Evolutionary conservation across 345 rosid genomes (phyloP), one percentile per base, ranked within the genome.

Genomic region (Populus tremula): DNA sequence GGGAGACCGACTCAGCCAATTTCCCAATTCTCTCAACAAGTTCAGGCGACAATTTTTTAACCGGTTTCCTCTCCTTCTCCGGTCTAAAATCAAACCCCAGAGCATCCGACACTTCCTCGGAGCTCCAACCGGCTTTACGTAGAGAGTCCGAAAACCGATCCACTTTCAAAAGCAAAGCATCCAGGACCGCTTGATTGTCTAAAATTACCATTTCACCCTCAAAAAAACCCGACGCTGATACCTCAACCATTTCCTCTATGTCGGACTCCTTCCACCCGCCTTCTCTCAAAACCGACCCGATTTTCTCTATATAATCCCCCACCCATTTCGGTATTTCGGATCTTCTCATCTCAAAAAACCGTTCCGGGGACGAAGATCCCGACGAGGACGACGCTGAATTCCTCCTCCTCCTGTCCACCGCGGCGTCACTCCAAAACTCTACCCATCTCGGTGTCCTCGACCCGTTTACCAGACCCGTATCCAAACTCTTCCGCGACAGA

Each of bases 201-300:
- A 92, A 72, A 69, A 92, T 69, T 17, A 92, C 91, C 94, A 92
- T 89, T 80, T 92, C 98, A 0, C 86, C 92, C 61, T 89, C 93
- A 8, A 93, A 90, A 75, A 96, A 90, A 5, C 97, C 97, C 1
- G 99, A 90, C 38, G 94, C 97, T 21, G 99, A 89, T 33, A 93
- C 98, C 63, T 88, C 83, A 12, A 87, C 88, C 12, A 96, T 93
- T 66, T 96, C 98, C 38, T 85, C 74, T 4, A 96, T 85, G 41
- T 96, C 99, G 50, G 92, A 77, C 53, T 96, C 96, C 79, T 85
- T 83, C 99, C 99, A 96, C 69, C 99, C 97, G 80, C 99, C 96
- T 72, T 82, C 88, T 74, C 90, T 87, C 74, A 96, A 84, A 79
- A 91, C 92, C 82, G 92, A 88, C 78, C 97, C 98, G 76, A 96